Evolutionary conservation across 2,329 filamentous ascomycete genomes (phyloP).

Genomic region (Exophiala xenobiotica): DNA sequence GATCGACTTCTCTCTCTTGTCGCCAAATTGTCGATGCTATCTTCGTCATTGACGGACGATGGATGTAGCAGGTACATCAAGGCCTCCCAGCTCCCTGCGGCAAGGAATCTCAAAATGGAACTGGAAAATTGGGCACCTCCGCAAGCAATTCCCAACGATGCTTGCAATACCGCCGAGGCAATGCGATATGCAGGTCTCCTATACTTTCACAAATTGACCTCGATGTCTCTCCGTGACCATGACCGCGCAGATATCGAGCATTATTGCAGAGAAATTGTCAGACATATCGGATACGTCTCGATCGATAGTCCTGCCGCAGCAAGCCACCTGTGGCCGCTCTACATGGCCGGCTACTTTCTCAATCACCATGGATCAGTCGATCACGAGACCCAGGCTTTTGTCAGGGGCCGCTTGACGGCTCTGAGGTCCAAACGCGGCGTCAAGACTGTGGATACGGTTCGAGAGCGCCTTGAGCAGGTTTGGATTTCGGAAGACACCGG

Average conservation of each 20-base stretch:
- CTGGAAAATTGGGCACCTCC: slow-evolving; percentile 9
- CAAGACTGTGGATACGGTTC: slow-evolving; percentile 7
- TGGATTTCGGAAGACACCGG: background rate
- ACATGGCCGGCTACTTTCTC: slow-evolving; percentile 12
- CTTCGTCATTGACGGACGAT: background rate
- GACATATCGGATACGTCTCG: slow-evolving; percentile 3
- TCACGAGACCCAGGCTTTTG: background rate
- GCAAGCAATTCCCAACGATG: slow-evolving; percentile 1
- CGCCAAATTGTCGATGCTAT: slow-evolving; percentile 7
- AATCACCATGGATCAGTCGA: background rate
- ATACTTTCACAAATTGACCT: slow-evolving; percentile 10
- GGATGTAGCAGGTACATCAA: background rate
- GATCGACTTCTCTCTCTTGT: slow-evolving; percentile 9
- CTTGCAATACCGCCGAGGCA: slow-evolving; percentile 11
- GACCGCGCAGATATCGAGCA: background rate
- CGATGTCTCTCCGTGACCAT: background rate
- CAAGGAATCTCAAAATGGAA: slow-evolving; percentile 1
- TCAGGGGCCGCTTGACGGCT: slow-evolving; percentile 4
- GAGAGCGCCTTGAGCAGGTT: slow-evolving; percentile 9
- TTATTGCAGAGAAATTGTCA: slow-evolving; percentile 3
- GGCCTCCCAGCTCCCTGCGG: background rate
- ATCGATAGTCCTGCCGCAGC: slow-evolving; percentile 10
- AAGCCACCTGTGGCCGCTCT: slow-evolving; percentile 13
- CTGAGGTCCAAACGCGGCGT: slow-evolving; percentile 5
- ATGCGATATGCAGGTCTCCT: slow-evolving; percentile 14